Percentiles rank a stretch among this genome's conserved stretches.
Conservation (phyloP, 305 asterid species). For the Nicotiana rustica region DNA sequence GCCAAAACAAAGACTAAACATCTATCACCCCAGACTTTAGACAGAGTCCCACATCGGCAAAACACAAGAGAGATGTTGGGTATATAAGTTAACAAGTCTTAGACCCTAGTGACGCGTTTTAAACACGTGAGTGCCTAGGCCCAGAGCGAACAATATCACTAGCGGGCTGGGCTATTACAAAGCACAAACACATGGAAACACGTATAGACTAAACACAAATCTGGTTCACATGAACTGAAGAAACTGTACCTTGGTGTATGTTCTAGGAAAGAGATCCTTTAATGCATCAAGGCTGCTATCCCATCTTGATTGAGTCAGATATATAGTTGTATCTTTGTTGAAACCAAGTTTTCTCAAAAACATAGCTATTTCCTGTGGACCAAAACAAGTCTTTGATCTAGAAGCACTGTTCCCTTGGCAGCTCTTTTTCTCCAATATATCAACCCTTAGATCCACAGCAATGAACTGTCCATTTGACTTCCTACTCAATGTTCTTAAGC, state of each 20-base stretch:
- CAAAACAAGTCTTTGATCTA: constrained; percentile 80
- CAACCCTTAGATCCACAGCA: constrained; percentile 56
- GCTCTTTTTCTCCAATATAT: constrained; percentile 87
- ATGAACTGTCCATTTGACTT: constrained; percentile 65
- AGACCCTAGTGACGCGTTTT: too few relatives aligned
- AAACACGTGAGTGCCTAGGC: too few relatives aligned
- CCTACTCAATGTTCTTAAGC: constrained; percentile 74
- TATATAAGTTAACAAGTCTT: too few relatives aligned
- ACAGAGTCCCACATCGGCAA: too few relatives aligned
- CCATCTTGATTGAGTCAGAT: constrained; percentile 92
- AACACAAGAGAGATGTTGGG: too few relatives aligned
- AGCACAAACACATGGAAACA: neutral
- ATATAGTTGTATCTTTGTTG: constrained; percentile 76
- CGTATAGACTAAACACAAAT: too few relatives aligned
- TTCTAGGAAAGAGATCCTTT: constrained; percentile 87
- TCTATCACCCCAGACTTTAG: too few relatives aligned
- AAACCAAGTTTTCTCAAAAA: constrained; percentile 84
- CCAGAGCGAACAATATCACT: too few relatives aligned
- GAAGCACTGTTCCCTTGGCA: constrained; percentile 64
- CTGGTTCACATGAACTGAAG: neutral
- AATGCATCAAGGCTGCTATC: constrained; percentile 83
- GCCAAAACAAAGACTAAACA: neutral
- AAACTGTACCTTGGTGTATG: constrained; percentile 80
- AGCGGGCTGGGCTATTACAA: too few relatives aligned
- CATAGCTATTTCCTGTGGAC: constrained; percentile 81